phyloP scores from a whole-genome alignment of 441 rosid genomes.

The Erysimum pusillum region DNA sequence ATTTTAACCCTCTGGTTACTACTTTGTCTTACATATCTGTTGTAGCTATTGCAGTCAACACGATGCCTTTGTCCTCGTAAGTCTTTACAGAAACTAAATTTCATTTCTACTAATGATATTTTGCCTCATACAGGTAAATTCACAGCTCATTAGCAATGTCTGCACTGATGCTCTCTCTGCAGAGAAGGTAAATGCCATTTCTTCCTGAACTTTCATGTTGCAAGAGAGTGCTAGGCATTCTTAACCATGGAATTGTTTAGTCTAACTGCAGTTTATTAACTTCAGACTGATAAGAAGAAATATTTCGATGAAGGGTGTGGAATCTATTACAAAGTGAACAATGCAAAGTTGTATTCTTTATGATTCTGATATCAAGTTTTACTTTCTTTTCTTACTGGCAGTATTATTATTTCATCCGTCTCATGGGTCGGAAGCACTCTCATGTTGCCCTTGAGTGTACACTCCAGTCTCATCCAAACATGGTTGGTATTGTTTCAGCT shows the following conservation, averaged over 20 bases:
- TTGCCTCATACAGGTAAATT: conserved; percentile 71
- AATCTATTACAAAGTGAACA: conserved; percentile 18
- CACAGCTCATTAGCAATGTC: conserved; percentile 97
- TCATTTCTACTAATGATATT: conserved; percentile 25
- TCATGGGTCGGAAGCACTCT: conserved; percentile 98
- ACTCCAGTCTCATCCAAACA: conserved; percentile 97
- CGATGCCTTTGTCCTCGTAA: neutral
- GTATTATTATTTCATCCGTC: conserved; percentile 97
- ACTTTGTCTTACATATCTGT: neutral
- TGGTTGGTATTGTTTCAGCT: conserved; percentile 63
- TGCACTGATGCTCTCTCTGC: conserved; percentile 99
- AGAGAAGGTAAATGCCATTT: conserved; percentile 76
- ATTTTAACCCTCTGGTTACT: conserved; percentile 12
- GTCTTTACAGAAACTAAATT: conserved; percentile 4
- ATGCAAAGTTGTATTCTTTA: neutral
- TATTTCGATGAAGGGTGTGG: conserved; percentile 10
- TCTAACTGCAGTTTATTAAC: conserved; percentile 2
- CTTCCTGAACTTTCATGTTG: neutral
- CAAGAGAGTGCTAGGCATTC: neutral
- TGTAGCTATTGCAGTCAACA: conserved; percentile 23
- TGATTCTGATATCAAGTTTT: conserved; percentile 12
- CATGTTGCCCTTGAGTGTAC: conserved; percentile 99
- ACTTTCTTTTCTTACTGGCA: conserved; percentile 46
- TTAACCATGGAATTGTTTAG: neutral
- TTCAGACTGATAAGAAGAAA: conserved; percentile 22